Conservation (phyloP, 2,329 filamentous ascomycete genomes). For the Aspergillus sp. region DNA sequence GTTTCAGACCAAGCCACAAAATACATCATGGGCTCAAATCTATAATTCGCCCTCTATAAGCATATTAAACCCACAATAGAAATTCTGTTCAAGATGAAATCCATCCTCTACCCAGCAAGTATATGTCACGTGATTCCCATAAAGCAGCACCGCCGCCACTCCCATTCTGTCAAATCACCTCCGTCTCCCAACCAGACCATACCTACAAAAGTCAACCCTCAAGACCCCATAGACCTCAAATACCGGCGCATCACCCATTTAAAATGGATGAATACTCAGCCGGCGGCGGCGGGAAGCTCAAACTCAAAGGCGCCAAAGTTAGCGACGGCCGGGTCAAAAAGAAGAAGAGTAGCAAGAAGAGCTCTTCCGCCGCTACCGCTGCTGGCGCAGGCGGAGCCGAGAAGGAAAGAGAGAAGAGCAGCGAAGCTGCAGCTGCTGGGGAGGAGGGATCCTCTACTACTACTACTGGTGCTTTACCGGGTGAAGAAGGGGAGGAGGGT, state of each 20-base stretch:
- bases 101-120: background rate
- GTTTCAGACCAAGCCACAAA: background rate
- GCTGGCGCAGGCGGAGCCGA: background rate
- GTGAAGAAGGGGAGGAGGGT: constrained; percentile 14
- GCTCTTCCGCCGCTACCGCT: constrained; percentile 7
- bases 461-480: background rate
- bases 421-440: background rate
- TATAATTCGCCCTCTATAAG: background rate
- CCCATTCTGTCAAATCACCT: constrained; percentile 6
- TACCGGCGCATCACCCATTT: too few relatives aligned
- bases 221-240: background rate
- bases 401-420: constrained; percentile 13
- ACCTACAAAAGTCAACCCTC: background rate
- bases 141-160: constrained; percentile 4
- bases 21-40: too few relatives aligned
- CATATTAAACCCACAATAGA: background rate
- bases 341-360: constrained; percentile 50
- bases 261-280: constrained; percentile 53
- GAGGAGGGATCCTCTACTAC: background rate
- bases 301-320: constrained; percentile 75
- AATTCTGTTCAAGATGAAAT: too few relatives aligned
- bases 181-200: background rate
- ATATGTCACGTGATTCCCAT: constrained; percentile 15
- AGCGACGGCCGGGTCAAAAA: constrained; percentile 50
- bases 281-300: constrained; percentile 71